These are phyloP conservation scores for Daldinia decipiens DNA, from an alignment of 495 filamentous ascomycete genomes.

Conservation along the genomic window DNA sequence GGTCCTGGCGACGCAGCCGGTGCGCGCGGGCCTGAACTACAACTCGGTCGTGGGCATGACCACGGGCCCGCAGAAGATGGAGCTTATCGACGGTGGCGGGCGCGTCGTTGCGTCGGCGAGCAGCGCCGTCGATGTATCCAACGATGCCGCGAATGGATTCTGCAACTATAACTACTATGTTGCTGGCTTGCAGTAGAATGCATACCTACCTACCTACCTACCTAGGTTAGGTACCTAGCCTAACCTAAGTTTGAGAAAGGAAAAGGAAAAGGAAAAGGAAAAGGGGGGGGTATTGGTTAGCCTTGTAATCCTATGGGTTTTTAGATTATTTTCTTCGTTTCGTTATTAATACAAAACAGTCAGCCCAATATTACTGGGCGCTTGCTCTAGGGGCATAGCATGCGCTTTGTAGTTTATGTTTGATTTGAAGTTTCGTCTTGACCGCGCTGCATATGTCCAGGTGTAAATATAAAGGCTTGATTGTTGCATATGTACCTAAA, in stretches of 20 bases:
- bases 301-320: too few species aligned
- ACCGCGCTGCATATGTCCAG: too few species aligned
- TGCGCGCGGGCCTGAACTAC: slow-evolving; percentile 19
- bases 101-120: slow-evolving; percentile 18
- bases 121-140: slow-evolving; percentile 19
- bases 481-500: too few species aligned
- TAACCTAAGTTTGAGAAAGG: background rate
- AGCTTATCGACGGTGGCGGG: slow-evolving; percentile 19
- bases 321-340: too few species aligned
- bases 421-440: too few species aligned
- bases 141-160: slow-evolving; percentile 22
- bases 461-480: too few species aligned
- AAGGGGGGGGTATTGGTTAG: background rate
- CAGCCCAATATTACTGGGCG: too few species aligned
- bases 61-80: slow-evolving; percentile 32
- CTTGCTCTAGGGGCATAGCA: too few species aligned
- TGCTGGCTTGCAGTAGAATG: slow-evolving; percentile 22
- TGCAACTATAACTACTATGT: slow-evolving; percentile 39
- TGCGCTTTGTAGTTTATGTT: too few species aligned
- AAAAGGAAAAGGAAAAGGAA: background rate
- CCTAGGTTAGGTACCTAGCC: too few species aligned
- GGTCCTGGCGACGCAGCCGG: slow-evolving; percentile 19
- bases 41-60: slow-evolving; percentile 19
- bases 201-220: too few species aligned
- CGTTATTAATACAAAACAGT: too few species aligned